Conservation (phyloP, 1,139 yeast genomes). For the Suhomyces coccinellae region DNA sequence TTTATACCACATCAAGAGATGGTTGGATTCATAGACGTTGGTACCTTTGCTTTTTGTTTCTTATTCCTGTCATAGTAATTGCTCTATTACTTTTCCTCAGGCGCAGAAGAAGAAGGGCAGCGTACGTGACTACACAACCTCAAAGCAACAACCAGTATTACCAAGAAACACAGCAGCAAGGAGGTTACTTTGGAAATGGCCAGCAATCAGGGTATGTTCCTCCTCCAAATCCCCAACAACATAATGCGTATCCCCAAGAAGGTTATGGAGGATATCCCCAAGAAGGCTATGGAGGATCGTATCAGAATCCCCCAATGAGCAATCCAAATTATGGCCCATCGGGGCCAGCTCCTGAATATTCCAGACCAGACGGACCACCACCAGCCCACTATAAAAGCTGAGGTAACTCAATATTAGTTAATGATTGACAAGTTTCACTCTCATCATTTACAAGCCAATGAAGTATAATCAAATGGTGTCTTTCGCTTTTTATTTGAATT, state of each 20-base stretch:
- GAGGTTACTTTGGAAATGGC: slow-evolving; percentile 11
- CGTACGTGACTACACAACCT: slow-evolving; percentile 5
- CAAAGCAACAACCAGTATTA: slow-evolving; percentile 16
- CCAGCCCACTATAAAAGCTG: slow-evolving; percentile 18
- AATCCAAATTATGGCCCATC: slow-evolving; percentile 7
- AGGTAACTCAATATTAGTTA: no score
- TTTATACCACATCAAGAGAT: slow-evolving; percentile 3
- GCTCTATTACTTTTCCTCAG: slow-evolving; percentile 12
- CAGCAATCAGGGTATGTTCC: slow-evolving; percentile 10
- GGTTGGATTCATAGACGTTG: slow-evolving; percentile 16
- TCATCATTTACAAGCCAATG: background rate
- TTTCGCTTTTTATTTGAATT: no score
- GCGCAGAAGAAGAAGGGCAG: slow-evolving; percentile 14
- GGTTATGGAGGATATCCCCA: slow-evolving; percentile 7
- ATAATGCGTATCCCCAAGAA: slow-evolving; percentile 4
- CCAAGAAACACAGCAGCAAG: slow-evolving; percentile 19
- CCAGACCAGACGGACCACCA: slow-evolving; percentile 27
- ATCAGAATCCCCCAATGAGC: background rate
- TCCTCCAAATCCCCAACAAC: slow-evolving; percentile 10
- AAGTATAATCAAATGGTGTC: no score
- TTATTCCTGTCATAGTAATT: slow-evolving; percentile 15
- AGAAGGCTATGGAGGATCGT: background rate
- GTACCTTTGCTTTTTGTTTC: slow-evolving; percentile 17
- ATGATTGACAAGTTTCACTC: no score
- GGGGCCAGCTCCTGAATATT: slow-evolving; percentile 15